Conservation (phyloP, 2,329 filamentous ascomycete species). For the Mollisiaceae sp. region DNA sequence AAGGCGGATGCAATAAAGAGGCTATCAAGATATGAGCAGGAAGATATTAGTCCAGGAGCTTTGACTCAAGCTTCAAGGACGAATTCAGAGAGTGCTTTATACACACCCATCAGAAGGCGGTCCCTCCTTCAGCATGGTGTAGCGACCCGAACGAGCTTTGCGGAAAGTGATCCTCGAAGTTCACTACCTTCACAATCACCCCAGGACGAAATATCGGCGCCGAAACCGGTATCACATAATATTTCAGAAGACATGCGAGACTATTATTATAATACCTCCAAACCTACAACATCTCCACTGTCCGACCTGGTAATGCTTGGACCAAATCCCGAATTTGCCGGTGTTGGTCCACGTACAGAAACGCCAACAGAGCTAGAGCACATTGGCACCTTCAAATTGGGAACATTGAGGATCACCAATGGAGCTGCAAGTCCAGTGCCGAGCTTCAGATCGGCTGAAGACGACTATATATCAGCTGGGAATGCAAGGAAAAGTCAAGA, state of each 20-base stretch:
- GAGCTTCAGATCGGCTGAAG: slow-evolving; percentile 43
- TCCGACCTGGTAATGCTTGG: slow-evolving; percentile 20
- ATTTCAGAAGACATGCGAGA: slow-evolving; percentile 22
- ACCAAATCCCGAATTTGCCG: slow-evolving; percentile 18
- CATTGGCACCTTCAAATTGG: slow-evolving; percentile 66
- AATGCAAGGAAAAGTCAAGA: slow-evolving; percentile 14
- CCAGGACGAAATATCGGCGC: neutral
- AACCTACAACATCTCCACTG: slow-evolving; percentile 26
- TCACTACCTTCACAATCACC: slow-evolving; percentile 29
- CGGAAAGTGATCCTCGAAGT: slow-evolving; percentile 26
- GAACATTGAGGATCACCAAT: slow-evolving; percentile 66
- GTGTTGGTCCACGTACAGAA: slow-evolving; percentile 35
- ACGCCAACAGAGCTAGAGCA: slow-evolving; percentile 63
- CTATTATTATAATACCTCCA: slow-evolving; percentile 27
- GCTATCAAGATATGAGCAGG: slow-evolving; percentile 19
- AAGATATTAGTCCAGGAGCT: slow-evolving; percentile 2
- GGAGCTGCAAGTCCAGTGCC: slow-evolving; percentile 56
- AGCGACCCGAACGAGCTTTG: slow-evolving; percentile 38
- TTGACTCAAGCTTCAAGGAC: slow-evolving; percentile 21
- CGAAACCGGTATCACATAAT: slow-evolving; percentile 28
- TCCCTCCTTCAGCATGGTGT: slow-evolving; percentile 42
- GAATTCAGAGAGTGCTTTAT: slow-evolving; percentile 35
- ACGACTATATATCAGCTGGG: slow-evolving; percentile 30
- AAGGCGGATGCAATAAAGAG: slow-evolving; percentile 16
- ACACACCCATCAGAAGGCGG: slow-evolving; percentile 38